Evolutionary conservation across 2,329 filamentous ascomycete genomes (phyloP).

Genomic region (Pseudophaeomoniella oleicola): DNA sequence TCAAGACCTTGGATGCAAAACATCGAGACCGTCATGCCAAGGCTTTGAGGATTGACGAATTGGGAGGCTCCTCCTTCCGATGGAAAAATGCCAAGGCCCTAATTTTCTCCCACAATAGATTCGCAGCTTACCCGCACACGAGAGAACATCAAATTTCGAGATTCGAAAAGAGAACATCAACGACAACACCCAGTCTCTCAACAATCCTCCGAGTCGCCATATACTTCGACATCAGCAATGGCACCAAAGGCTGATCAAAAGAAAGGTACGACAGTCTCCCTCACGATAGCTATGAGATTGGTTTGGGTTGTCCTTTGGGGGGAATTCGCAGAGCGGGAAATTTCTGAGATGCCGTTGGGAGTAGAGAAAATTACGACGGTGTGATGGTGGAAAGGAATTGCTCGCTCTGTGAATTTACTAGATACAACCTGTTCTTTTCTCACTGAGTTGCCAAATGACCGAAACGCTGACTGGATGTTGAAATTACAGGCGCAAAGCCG

Average conservation of each 20-base stretch:
- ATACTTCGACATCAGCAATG: slow-evolving; percentile 18
- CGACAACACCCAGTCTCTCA: neutral
- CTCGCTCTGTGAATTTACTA: too few species aligned
- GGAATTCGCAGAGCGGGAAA: too few species aligned
- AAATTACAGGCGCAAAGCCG: slow-evolving; percentile 13
- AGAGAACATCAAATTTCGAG: neutral
- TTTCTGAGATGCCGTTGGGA: too few species aligned
- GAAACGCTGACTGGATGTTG: slow-evolving; percentile 1
- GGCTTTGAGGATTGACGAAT: too few species aligned
- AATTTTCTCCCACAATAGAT: neutral
- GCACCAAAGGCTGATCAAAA: slow-evolving; percentile 30
- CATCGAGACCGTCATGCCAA: too few species aligned
- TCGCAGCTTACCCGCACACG: neutral
- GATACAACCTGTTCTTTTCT: too few species aligned
- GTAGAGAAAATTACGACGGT: too few species aligned
- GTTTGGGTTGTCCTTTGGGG: too few species aligned
- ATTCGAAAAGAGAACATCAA: neutral
- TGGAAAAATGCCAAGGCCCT: neutral
- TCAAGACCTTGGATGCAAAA: too few species aligned
- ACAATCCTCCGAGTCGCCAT: neutral
- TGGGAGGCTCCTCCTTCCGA: too few species aligned
- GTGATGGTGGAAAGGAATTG: too few species aligned
- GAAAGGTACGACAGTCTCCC: slow-evolving; percentile 27
- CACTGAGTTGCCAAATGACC: neutral
- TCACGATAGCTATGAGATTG: too few species aligned